phyloP scores from a whole-genome alignment of 2,329 filamentous ascomycete genomes.

The Exophiala spinifera region DNA sequence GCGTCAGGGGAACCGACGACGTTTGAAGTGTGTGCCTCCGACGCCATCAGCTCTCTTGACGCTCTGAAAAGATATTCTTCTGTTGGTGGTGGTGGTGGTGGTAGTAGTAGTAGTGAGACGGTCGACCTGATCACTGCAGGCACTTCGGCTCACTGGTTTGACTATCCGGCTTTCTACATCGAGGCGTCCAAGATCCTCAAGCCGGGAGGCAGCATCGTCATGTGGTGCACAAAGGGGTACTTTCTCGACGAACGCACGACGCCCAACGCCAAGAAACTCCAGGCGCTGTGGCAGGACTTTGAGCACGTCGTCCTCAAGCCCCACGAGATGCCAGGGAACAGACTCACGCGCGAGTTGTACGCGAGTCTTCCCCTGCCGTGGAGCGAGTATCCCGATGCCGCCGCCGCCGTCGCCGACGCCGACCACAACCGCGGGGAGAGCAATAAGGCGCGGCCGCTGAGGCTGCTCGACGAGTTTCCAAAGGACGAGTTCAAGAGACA shows the following conservation, averaged over 20 bases:
- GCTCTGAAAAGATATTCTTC: conserved; percentile 19
- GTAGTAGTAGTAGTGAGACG: no score
- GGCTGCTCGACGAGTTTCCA: conserved; percentile 22
- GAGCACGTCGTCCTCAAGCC: conserved; percentile 38
- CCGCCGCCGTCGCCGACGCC: neutral
- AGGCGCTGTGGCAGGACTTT: conserved; percentile 41
- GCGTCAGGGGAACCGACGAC: conserved; percentile 34
- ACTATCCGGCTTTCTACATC: conserved; percentile 52
- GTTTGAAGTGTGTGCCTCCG: conserved; percentile 46
- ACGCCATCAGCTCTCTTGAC: conserved; percentile 40
- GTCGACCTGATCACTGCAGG: conserved; percentile 53
- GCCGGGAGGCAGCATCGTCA: conserved; percentile 54
- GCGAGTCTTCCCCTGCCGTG: conserved; percentile 49
- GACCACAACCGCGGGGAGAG: conserved; percentile 24
- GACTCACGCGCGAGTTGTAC: conserved; percentile 43
- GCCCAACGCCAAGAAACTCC: conserved; percentile 44
- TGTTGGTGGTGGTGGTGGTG: no score
- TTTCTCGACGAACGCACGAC: conserved; percentile 34
- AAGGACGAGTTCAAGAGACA: conserved; percentile 12
- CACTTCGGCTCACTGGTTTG: conserved; percentile 58
- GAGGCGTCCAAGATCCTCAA: conserved; percentile 47
- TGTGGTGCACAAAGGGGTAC: conserved; percentile 44
- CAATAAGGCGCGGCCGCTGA: neutral
- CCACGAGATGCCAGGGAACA: conserved; percentile 45
- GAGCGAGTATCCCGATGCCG: conserved; percentile 29